Base-by-base conservation (phyloP, 2,329 filamentous ascomycete species). In the Cercospora beticola region DNA sequence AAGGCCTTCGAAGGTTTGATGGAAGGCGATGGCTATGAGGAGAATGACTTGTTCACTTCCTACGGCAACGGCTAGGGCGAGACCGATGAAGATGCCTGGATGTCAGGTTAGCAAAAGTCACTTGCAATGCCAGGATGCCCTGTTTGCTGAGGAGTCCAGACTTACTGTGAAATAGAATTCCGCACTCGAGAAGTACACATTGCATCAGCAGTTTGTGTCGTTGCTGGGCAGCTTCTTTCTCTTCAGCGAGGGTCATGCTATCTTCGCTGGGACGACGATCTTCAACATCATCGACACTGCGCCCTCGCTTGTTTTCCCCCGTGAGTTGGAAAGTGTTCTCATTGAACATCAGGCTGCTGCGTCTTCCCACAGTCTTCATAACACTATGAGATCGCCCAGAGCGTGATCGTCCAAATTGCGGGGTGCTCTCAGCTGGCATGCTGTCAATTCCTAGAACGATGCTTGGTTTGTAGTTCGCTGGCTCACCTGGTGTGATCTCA, bases 401-500 rank as follows among this genome's bases (percentile, higher is more conserved):
- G 12, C 70, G 68, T 8, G 70, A 68, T 30, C 68, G 60, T 30
- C 70, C 70, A 36, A 71, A 92, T 90, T 26, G 86, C 88, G 36
- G 94, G 93, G 6, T 96, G 89, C 65, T 98, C 98, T 79, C 95
- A 94, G 1, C 94, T 64, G 31, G 28, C 8, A 4, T 14, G 16
- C 18, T 18, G 46, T 52, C 46, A 52, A 52, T 21, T 52, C 46
- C 46, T 52, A 14, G 46, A 23, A 52, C 18, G 46, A 26, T 14
- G 5, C 26, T 14, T 14, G 9, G 18, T 23, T 6, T 52, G 18
- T 14, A 7, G 46, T 52, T 23, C 46, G 21, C 46, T 10, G 49
- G 33, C 62, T 36, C 36, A 64, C 62, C 62, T 26, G 70, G 68
- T 4, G 66, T 70, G n/a, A 70, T 64, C 12, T 68, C 68, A 10